Evolutionary conservation across 2,329 filamentous ascomycete genomes (phyloP).

Genomic region (Botrytis elliptica): DNA sequence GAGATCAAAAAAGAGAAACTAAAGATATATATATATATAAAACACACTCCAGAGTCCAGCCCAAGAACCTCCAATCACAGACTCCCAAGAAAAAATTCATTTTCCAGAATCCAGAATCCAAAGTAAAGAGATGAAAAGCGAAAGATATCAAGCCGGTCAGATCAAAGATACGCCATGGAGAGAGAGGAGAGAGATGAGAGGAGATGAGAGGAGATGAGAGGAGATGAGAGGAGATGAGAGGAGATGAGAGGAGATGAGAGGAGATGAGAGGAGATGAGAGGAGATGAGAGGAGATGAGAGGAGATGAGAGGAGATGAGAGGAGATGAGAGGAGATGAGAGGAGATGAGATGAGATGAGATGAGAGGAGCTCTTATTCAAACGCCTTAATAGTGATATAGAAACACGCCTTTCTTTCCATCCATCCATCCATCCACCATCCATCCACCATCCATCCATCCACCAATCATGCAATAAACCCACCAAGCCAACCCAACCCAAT

Average conservation of each 20-base stretch:
- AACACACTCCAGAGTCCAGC: not conserved
- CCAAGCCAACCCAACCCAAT: not conserved
- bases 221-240: not conserved
- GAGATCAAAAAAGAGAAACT: too few species aligned
- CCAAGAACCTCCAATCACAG: not conserved
- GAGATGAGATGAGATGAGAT: not conserved
- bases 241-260: too few species aligned
- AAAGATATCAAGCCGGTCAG: not conserved
- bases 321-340: not conserved
- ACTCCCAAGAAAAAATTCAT: not conserved
- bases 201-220: too few species aligned
- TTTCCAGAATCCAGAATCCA: not conserved
- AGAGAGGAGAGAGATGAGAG: not conserved
- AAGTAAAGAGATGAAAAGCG: not conserved
- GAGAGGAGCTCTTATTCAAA: not conserved
- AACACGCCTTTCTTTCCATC: not conserved
- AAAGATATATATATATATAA: too few species aligned
- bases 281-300: too few species aligned
- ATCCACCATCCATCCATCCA: not conserved
- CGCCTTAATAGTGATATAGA: not conserved
- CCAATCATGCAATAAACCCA: not conserved
- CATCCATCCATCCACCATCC: not conserved
- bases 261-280: rapidly evolving
- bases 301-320: not conserved
- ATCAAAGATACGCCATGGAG: not conserved